Conservation (phyloP, 331 rosid genomes). For the Cucumis variabilis region DNA sequence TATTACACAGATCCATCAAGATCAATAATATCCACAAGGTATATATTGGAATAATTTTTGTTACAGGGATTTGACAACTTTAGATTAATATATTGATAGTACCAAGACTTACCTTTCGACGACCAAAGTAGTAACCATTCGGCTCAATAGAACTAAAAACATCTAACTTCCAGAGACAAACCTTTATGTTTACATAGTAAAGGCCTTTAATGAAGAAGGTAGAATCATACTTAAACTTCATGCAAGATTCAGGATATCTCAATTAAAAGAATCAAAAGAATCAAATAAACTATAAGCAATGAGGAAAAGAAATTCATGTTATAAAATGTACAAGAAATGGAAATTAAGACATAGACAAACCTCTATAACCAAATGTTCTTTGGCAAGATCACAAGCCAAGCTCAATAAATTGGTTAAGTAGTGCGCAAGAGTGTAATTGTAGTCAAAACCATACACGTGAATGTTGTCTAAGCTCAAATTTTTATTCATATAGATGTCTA, state of each 20-base stretch:
- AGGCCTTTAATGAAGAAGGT: conserved; percentile 92
- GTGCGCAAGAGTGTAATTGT: conserved; percentile 94
- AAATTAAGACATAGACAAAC: conserved; percentile 44
- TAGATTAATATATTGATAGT: no score
- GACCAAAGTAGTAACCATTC: conserved; percentile 88
- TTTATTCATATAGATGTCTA: conserved; percentile 90
- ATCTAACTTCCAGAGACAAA: conserved; percentile 88
- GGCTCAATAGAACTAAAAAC: conserved; percentile 91
- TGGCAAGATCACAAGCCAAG: conserved; percentile 93
- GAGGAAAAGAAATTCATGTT: conserved; percentile 11
- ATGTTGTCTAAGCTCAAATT: conserved; percentile 77
- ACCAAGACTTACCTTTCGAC: no score
- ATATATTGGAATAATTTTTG: no score
- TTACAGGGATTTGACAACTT: no score
- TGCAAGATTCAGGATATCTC: no score
- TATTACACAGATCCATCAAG: no score
- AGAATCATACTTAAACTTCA: conserved; percentile 74
- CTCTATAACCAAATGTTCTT: conserved; percentile 85
- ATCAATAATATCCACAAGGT: no score
- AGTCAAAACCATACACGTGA: conserved; percentile 94
- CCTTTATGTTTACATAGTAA: conserved; percentile 83
- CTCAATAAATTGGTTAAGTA: conserved; percentile 80
- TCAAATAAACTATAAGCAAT: no score
- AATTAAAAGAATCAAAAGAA: no score
- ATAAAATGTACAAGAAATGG: background rate